A percentile compares a stretch with the other conserved stretches of the same genome.
These are phyloP conservation scores for Gastrolobium bilobum DNA, from an alignment of 306 rosid genomes.

Conservation along the genomic window DNA sequence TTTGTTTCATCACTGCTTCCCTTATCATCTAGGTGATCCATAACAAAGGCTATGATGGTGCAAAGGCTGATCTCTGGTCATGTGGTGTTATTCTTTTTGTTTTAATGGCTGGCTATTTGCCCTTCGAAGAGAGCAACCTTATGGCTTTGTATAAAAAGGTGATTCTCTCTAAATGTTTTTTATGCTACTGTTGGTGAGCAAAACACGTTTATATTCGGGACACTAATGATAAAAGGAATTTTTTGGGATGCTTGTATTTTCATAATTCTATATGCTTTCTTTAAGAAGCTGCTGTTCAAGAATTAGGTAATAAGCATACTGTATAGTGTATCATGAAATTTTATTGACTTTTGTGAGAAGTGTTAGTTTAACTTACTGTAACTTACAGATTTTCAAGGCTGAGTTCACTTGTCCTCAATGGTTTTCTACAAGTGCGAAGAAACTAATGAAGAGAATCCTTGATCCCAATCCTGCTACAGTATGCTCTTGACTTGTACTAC, in stretches of 20 bases:
- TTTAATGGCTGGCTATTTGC: conserved; percentile 82
- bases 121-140: conserved; percentile 74
- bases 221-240: background rate
- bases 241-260: background rate
- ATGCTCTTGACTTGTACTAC: conserved; percentile 40
- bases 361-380: background rate
- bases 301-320: conserved; percentile 3
- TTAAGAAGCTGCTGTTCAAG: background rate
- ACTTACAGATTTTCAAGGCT: conserved; percentile 70
- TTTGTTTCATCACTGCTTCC: conserved; percentile 8
- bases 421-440: conserved; percentile 77
- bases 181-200: background rate
- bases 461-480: conserved; percentile 81
- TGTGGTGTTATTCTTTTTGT: conserved; percentile 84
- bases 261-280: background rate
- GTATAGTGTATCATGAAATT: too few relatives aligned
- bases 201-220: conserved; percentile 8
- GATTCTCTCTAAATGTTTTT: conserved; percentile 7
- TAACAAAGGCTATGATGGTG: conserved; percentile 77
- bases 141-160: conserved; percentile 73
- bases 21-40: conserved; percentile 65
- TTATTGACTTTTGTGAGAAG: background rate
- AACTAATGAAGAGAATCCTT: conserved; percentile 76
- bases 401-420: conserved; percentile 72
- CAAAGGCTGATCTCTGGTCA: conserved; percentile 85